phyloP scores from a whole-genome alignment of 345 rosid genomes.

The Eucalyptus erythrocorys region DNA sequence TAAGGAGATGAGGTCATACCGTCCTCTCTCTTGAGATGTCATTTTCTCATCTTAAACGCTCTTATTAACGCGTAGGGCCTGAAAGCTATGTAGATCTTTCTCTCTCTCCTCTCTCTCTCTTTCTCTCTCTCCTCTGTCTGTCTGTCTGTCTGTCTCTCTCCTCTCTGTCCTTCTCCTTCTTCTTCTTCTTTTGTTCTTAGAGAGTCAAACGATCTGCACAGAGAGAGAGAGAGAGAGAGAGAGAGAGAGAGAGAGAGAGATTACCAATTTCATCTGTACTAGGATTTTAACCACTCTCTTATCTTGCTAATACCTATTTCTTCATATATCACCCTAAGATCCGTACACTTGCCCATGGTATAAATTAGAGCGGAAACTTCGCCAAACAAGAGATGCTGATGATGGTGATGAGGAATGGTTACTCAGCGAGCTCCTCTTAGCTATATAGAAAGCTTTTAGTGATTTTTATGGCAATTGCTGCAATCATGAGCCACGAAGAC shows the following conservation, averaged over 20 bases:
- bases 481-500: conserved; percentile 41
- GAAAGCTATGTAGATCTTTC: neutral
- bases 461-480: conserved; percentile 52
- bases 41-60: conserved; percentile 44
- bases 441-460: neutral
- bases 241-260: neutral
- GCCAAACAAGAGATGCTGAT: neutral
- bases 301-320: neutral
- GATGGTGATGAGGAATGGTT: neutral
- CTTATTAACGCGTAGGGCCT: neutral
- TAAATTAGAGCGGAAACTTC: neutral
- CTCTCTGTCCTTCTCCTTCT: neutral
- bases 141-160: neutral
- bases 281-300: neutral
- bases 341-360: neutral
- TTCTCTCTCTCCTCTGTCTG: neutral
- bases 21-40: conserved; percentile 47
- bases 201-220: neutral
- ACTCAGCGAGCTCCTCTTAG: neutral
- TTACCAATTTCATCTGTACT: neutral
- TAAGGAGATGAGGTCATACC: conserved; percentile 29
- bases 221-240: neutral
- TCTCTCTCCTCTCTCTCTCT: neutral
- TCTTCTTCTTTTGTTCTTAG: neutral
- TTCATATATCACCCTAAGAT: neutral